A percentile compares a stretch with the other conserved stretches of the same genome.
These are phyloP conservation scores for Fusarium subglutinans DNA, from an alignment of 2,329 filamentous ascomycete species.

Conservation along the genomic window DNA sequence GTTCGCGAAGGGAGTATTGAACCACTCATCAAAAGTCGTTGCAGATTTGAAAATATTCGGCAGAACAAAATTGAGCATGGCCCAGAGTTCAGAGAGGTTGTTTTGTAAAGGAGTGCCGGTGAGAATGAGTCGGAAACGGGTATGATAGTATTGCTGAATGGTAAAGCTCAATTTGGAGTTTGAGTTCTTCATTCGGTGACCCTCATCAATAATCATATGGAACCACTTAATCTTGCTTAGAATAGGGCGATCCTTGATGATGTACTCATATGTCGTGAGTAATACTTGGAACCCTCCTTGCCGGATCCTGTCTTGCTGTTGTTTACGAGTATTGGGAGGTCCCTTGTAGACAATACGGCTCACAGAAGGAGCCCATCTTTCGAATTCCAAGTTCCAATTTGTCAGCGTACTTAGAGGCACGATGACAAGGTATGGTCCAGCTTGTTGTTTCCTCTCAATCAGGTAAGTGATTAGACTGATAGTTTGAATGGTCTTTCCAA, in stretches of 20 bases:
- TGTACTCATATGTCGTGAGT: slow-evolving; percentile 98
- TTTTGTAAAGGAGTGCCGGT: slow-evolving; percentile 98
- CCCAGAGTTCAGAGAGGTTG: slow-evolving; percentile 95
- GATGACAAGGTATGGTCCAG: slow-evolving; percentile 93
- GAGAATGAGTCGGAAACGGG: slow-evolving; percentile 93
- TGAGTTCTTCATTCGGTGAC: slow-evolving; percentile 99
- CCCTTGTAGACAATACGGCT: slow-evolving; percentile 95
- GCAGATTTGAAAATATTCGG: slow-evolving; percentile 99
- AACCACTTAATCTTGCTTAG: slow-evolving; percentile 99
- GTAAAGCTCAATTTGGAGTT: slow-evolving; percentile 96
- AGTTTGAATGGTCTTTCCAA: slow-evolving; percentile 99
- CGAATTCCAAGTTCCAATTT: slow-evolving; percentile 98
- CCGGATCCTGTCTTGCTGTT: slow-evolving; percentile 92
- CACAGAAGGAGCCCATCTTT: slow-evolving; percentile 96
- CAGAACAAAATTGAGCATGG: slow-evolving; percentile 96
- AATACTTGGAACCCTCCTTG: slow-evolving; percentile 96
- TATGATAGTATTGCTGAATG: slow-evolving; percentile 93
- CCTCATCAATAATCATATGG: slow-evolving; percentile 99
- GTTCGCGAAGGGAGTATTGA: slow-evolving; percentile 99
- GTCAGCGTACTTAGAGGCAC: slow-evolving; percentile 96
- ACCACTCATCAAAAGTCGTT: slow-evolving; percentile 99
- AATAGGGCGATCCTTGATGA: slow-evolving; percentile 97
- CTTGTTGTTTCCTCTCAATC: slow-evolving; percentile 93
- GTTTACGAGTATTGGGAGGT: slow-evolving; percentile 85
- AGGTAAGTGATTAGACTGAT: slow-evolving; percentile 98